A percentile compares a stretch with the other conserved stretches of the same genome.
These are phyloP conservation scores for Zasmidium citrigriseum DNA, from an alignment of 2,329 filamentous ascomycete genomes.

Conservation along the genomic window DNA sequence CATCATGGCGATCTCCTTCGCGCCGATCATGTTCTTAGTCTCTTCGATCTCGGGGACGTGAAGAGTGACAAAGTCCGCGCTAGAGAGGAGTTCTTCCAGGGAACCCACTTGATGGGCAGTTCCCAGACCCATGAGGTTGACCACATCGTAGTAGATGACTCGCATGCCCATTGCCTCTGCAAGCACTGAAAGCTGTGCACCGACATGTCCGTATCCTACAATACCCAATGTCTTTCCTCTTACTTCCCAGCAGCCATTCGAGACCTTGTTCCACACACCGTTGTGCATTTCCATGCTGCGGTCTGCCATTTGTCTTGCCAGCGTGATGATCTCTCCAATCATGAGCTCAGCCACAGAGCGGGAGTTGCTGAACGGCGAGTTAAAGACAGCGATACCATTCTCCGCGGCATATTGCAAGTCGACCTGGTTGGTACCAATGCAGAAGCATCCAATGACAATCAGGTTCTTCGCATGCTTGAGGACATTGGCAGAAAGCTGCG, in stretches of 20 bases:
- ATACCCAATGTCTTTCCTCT: slow-evolving; percentile 96
- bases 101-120: slow-evolving; percentile 80
- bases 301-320: slow-evolving; percentile 90
- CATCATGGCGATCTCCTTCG: slow-evolving; percentile 79
- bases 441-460: slow-evolving; percentile 96
- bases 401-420: slow-evolving; percentile 80
- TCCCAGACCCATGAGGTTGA: slow-evolving; percentile 92
- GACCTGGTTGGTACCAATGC: slow-evolving; percentile 96
- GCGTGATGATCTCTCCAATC: slow-evolving; percentile 86
- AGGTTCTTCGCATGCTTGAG: slow-evolving; percentile 89
- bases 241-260: slow-evolving; percentile 95
- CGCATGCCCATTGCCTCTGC: slow-evolving; percentile 98
- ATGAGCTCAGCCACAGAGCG: slow-evolving; percentile 95
- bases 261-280: slow-evolving; percentile 98
- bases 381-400: slow-evolving; percentile 95
- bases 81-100: slow-evolving; percentile 72
- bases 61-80: slow-evolving; percentile 88
- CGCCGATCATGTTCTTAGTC: slow-evolving; percentile 90
- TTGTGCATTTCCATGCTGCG: slow-evolving; percentile 92
- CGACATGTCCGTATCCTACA: slow-evolving; percentile 96
- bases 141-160: slow-evolving; percentile 94
- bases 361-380: slow-evolving; percentile 97
- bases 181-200: slow-evolving; percentile 90
- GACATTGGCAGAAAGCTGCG: slow-evolving; percentile 84
- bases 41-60: slow-evolving; percentile 94